Conservation (phyloP, 1,284 basidiomycete species). For the Boletus sp. region DNA sequence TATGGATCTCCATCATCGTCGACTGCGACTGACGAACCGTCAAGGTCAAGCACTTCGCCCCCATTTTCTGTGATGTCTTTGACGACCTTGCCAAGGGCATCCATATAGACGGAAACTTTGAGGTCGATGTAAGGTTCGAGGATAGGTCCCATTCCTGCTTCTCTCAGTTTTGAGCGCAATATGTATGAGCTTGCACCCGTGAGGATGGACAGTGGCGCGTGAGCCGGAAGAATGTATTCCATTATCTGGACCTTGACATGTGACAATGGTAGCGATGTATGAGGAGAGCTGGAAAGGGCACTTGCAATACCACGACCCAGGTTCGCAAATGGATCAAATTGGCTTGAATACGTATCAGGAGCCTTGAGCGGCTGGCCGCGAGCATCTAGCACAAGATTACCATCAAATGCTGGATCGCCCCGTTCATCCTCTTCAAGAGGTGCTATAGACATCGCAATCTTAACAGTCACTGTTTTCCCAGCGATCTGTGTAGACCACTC, state of each 20-base stretch:
- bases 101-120: slow-evolving; percentile 67
- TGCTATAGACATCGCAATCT: slow-evolving; percentile 56
- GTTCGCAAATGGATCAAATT: slow-evolving; percentile 49
- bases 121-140: slow-evolving; percentile 76
- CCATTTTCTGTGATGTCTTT: slow-evolving; percentile 78
- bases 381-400: slow-evolving; percentile 65
- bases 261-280: slow-evolving; percentile 71
- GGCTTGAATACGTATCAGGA: slow-evolving; percentile 52
- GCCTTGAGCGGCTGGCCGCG: slow-evolving; percentile 55
- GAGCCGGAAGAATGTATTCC: slow-evolving; percentile 46
- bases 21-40: slow-evolving; percentile 41
- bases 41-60: slow-evolving; percentile 72
- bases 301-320: slow-evolving; percentile 70
- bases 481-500: slow-evolving; percentile 65
- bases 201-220: slow-evolving; percentile 54
- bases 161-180: slow-evolving; percentile 60
- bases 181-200: slow-evolving; percentile 67
- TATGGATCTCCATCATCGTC: slow-evolving; percentile 55
- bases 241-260: slow-evolving; percentile 60
- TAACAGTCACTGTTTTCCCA: slow-evolving; percentile 53
- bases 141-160: slow-evolving; percentile 66
- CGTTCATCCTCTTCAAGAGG: slow-evolving; percentile 56
- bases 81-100: slow-evolving; percentile 70
- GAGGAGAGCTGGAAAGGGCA: slow-evolving; percentile 73
- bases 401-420: slow-evolving; percentile 73